phyloP scores from a whole-genome alignment of 1,284 basidiomycete species.

The Pseudozyma hubeiensis region DNA sequence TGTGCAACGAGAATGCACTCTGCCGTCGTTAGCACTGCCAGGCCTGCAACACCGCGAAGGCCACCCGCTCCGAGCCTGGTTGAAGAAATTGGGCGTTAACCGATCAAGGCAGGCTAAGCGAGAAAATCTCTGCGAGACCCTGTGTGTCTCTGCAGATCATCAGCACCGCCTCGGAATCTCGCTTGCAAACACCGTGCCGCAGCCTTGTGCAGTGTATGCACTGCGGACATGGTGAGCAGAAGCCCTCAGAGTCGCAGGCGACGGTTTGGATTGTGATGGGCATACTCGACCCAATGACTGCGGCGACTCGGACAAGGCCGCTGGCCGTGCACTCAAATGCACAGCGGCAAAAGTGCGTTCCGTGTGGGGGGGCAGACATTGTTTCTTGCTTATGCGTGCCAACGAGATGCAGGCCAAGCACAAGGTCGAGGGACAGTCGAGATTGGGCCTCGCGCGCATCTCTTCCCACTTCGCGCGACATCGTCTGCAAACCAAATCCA shows the following conservation, averaged over 20 bases:
- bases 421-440: not conserved
- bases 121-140: not conserved
- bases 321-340: too few relatives aligned
- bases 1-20: not conserved
- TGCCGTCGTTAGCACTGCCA: not conserved
- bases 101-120: too few relatives aligned
- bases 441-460: not conserved
- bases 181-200: not conserved
- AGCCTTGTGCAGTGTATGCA: not conserved
- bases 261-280: too few relatives aligned
- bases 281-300: too few relatives aligned
- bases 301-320: too few relatives aligned
- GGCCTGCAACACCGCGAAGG: not conserved
- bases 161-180: conserved; percentile 2
- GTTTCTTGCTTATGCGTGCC: too few relatives aligned
- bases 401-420: not conserved
- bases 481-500: not conserved
- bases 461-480: conserved; percentile 9
- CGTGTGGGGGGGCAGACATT: too few relatives aligned
- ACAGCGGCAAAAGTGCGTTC: too few relatives aligned
- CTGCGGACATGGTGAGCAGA: too few relatives aligned
- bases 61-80: not conserved
- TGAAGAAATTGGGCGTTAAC: too few relatives aligned
- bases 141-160: not conserved
- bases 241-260: too few relatives aligned